A percentile compares a stretch with the other conserved stretches of the same genome.
phyloP scores from a whole-genome alignment of 306 rosid genomes.

The Rosa chinensis region DNA sequence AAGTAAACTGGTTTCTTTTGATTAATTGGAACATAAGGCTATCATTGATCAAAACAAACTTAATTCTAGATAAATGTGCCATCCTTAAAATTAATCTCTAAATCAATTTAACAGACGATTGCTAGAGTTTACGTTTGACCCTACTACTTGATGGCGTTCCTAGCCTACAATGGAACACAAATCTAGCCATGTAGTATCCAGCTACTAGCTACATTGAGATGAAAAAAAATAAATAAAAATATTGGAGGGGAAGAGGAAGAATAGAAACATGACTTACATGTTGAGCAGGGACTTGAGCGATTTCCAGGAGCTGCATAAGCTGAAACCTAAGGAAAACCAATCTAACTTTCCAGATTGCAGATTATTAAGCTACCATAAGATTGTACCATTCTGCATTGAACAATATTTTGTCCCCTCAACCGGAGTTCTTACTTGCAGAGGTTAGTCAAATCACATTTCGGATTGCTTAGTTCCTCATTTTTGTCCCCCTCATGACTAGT shows the following conservation, averaged over 20 bases:
- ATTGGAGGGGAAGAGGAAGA: too few species aligned
- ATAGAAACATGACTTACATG: too few species aligned
- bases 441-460: constrained; percentile 28
- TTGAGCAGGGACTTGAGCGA: too few species aligned
- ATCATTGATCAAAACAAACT: not conserved
- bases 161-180: not conserved
- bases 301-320: too few species aligned
- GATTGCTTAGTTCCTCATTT: constrained; percentile 4
- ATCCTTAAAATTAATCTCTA: not conserved
- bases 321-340: too few species aligned
- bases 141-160: not conserved
- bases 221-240: too few species aligned
- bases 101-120: not conserved
- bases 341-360: too few species aligned
- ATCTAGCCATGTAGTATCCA: not conserved
- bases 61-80: not conserved
- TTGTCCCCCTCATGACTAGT: not conserved
- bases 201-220: too few species aligned
- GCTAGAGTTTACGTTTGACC: not conserved
- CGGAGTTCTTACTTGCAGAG: constrained; percentile 47
- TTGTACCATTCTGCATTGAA: too few species aligned
- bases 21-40: not conserved
- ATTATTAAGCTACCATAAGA: too few species aligned
- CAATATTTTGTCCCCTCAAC: accelerated
- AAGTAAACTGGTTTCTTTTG: not conserved